phyloP scores from a whole-genome alignment of 2,329 filamentous ascomycete species.

The Xylariales sp. region DNA sequence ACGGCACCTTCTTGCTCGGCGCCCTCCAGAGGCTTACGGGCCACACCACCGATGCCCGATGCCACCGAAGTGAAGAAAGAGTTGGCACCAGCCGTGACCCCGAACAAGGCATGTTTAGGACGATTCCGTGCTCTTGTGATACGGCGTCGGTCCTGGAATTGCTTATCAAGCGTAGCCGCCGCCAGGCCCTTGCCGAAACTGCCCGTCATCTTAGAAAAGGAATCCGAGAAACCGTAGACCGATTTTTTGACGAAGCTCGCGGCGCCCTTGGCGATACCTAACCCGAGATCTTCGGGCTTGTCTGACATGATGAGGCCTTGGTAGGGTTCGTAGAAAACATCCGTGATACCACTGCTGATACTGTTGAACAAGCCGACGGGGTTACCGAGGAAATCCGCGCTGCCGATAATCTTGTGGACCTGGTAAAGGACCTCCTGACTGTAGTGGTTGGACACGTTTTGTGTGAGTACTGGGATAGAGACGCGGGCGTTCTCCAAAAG shows the following conservation, averaged over 20 bases:
- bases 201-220: constrained; percentile 96
- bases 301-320: constrained; percentile 97
- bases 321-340: constrained; percentile 99
- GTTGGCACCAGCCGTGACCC: constrained; percentile 94
- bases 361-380: constrained; percentile 98
- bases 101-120: constrained; percentile 96
- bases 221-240: constrained; percentile 96
- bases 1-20: constrained; percentile 94
- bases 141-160: constrained; percentile 95
- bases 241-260: constrained; percentile 99
- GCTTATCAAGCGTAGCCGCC: constrained; percentile 95
- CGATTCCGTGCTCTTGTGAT: constrained; percentile 93
- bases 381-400: constrained; percentile 96
- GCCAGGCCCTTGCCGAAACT: constrained; percentile 97
- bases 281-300: constrained; percentile 90
- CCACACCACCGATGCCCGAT: constrained; percentile 92
- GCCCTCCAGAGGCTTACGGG: constrained; percentile 92
- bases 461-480: constrained; percentile 83
- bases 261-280: constrained; percentile 95
- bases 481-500: constrained; percentile 96
- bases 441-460: constrained; percentile 93
- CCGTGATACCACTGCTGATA: constrained; percentile 94
- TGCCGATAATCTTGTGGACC: constrained; percentile 96
- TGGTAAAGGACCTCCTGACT: constrained; percentile 96
- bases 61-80: constrained; percentile 93